Conservation (phyloP, 768 basidiomycete genomes). For the Suillus alpinus region DNA sequence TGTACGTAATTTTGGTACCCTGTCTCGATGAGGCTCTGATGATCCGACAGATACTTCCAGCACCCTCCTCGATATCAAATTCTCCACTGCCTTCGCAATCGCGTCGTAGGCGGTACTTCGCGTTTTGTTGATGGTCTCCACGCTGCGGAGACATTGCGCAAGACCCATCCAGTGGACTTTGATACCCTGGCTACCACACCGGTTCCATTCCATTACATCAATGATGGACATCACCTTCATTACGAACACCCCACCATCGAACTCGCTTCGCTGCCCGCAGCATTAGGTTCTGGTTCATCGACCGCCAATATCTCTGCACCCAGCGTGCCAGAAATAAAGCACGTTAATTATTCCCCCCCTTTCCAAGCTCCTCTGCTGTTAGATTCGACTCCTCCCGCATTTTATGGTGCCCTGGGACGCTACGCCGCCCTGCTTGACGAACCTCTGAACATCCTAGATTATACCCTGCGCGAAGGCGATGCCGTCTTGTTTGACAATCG, state of each 20-base stretch:
- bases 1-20: slow-evolving; percentile 50
- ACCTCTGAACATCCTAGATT: slow-evolving; percentile 49
- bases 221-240: slow-evolving; percentile 83
- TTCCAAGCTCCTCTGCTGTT: slow-evolving; percentile 82
- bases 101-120: slow-evolving; percentile 79
- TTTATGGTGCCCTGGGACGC: slow-evolving; percentile 58
- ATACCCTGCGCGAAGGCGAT: slow-evolving; percentile 78
- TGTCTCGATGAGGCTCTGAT: slow-evolving; percentile 7
- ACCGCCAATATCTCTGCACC: neutral
- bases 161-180: slow-evolving; percentile 50
- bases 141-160: slow-evolving; percentile 54
- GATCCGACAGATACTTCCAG: slow-evolving; percentile 71
- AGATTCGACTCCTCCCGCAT: slow-evolving; percentile 45
- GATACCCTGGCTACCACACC: slow-evolving; percentile 54
- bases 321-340: slow-evolving; percentile 38
- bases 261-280: slow-evolving; percentile 31
- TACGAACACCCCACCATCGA: slow-evolving; percentile 74
- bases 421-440: slow-evolving; percentile 63
- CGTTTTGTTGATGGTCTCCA: slow-evolving; percentile 82
- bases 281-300: slow-evolving; percentile 8
- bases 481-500: slow-evolving; percentile 92
- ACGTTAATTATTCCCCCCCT: slow-evolving; percentile 91
- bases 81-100: slow-evolving; percentile 86
- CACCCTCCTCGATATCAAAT: slow-evolving; percentile 91
- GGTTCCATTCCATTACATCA: slow-evolving; percentile 90